Evolutionary conservation across 371 early-diverging fungal genomes (phyloP), one percentile per base, ranked within the genome.

Genomic region (Lichtheimia hyalospora): DNA sequence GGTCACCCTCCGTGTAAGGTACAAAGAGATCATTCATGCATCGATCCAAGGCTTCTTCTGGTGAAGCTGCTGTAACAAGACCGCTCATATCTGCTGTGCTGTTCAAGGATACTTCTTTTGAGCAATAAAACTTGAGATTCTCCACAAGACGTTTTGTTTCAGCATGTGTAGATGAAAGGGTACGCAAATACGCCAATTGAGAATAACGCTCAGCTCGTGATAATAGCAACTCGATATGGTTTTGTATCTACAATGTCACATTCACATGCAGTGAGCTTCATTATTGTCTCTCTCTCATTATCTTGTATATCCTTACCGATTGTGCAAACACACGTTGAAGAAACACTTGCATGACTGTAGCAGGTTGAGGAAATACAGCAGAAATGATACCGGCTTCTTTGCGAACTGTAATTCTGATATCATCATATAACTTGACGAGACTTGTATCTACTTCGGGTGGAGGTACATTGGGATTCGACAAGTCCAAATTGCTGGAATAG

Each of bases 251-350:
- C 21, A 6, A 6, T 42, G 15, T 18, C 21, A 48, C 48, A 44
- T 46, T 12, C 14, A 46, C 18, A n/a, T 20, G 18, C 7, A 12
- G 34, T 34, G 34, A 34, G 34, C 10, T 34, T 34, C 10, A 34
- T 10, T 34, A 10, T 34, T 34, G 34, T 34, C 10, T 8, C 34
- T 34, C 10, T 34, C 10, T 8, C 34, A 10, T 8, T 10, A 34
- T 34, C 34, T 8, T 27, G 0, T 27, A 54, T 21, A 34, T 14
- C 67, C 73, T 64, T 86, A 96, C 94, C 44, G 95, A 89, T 79
- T 97, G 96, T 53, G 93, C 96, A 83, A 97, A 98, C 3, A 96
- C 88, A 43, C 98, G 86, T 63, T 96, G 95, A 23, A 97, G 75
- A 57, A 98, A 91, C 46, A 89, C 89, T 79, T 95, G 93, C 85